Evolutionary conservation across 306 rosid species (phyloP), one percentile per base, ranked within the genome.

Genomic region (Lupinus albus): DNA sequence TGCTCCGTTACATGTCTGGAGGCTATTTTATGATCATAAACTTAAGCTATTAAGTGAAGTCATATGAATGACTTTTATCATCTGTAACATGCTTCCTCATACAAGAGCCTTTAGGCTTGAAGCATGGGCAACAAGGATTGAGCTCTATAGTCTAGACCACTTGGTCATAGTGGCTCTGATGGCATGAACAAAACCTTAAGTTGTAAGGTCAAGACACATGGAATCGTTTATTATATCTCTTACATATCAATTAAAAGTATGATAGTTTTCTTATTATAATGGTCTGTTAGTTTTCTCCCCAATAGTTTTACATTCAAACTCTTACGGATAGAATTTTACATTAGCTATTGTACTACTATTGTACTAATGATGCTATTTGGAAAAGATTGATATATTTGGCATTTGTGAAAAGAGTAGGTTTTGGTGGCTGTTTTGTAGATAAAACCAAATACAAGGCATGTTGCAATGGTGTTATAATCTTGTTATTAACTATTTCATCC

Each of bases 381-480:
- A 12, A 65, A 75, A 47, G 61, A 35, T 48, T 47, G 53, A 59
- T 67, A 52, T 72, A 35, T 42, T 59, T 73, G 41, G 14, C 10
- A 7, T 67, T 68, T 16, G 11, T 33, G 32, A 53, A 18, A 14
- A 1, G 21, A 36, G 42, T 18, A 42, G 56, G 57, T 67, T 72
- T 62, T 11, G 53, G 54, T 55, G 13, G 38, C 35, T 57, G 66
- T 63, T 68, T 61, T 57, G 11, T 49, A 16, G 58, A 58, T 56
- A 54, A 74, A 51, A 64, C 45, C 45, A 49, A 61, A 35, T 10
- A 7, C 16, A 12, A 8, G 13, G 65, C 45, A 35, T 75, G 41
- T 42, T 66, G 45, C 16, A 28, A 13, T 36, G 46, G 42, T 72
- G 47, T 50, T 71, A 64, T 35, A 58, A 64, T 71, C 75, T 52